These are phyloP conservation scores for Neurospora sp. DNA, from an alignment of 495 filamentous ascomycete species.

Conservation along the genomic window DNA sequence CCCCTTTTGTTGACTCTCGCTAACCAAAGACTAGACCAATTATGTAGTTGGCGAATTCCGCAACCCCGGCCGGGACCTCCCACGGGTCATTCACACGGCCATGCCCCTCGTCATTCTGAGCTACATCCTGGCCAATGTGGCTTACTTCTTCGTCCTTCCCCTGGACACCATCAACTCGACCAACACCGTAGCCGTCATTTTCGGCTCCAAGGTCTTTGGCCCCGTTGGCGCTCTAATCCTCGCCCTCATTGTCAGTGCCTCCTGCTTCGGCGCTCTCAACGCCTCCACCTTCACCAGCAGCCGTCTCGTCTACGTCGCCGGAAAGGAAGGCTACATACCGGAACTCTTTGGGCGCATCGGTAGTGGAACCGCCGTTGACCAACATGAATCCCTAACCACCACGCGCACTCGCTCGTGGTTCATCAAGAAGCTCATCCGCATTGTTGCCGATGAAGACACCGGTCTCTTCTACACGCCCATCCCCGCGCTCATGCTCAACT, in stretches of 20 bases:
- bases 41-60: slow-evolving; percentile 96
- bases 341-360: slow-evolving; percentile 75
- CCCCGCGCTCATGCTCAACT: slow-evolving; percentile 78
- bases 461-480: slow-evolving; percentile 80
- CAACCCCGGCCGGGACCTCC: slow-evolving; percentile 80
- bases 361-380: slow-evolving; percentile 37
- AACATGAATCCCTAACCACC: slow-evolving; percentile 26
- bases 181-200: slow-evolving; percentile 91
- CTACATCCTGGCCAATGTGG: slow-evolving; percentile 83
- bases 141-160: slow-evolving; percentile 94
- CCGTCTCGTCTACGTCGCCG: slow-evolving; percentile 86
- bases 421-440: slow-evolving; percentile 40
- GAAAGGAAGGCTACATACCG: slow-evolving; percentile 91
- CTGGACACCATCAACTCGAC: slow-evolving; percentile 63
- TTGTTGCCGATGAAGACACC: slow-evolving; percentile 52
- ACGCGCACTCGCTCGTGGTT: slow-evolving; percentile 50
- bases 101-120: slow-evolving; percentile 88
- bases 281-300: slow-evolving; percentile 89
- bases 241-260: slow-evolving; percentile 78
- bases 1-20: slow-evolving; percentile 3
- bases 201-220: slow-evolving; percentile 85
- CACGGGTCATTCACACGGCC: slow-evolving; percentile 90
- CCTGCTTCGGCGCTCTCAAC: slow-evolving; percentile 88
- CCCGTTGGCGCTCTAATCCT: slow-evolving; percentile 70
- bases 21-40: slow-evolving; percentile 56